Base-by-base conservation (phyloP, 805 yeast genomes). In the Kuraishia borneana region DNA sequence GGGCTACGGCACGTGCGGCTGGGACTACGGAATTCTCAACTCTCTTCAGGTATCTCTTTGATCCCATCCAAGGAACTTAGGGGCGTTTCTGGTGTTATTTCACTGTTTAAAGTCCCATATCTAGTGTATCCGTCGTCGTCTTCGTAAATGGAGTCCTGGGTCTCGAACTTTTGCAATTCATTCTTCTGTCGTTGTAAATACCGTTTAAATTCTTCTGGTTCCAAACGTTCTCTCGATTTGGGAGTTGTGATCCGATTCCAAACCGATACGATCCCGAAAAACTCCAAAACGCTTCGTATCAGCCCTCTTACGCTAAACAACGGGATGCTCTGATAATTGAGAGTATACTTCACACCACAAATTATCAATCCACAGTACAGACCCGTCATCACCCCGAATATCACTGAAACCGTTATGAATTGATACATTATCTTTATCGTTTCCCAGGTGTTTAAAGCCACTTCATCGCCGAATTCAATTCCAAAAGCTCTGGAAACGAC, bases 121-220 rank as follows among this genome's bases (percentile, higher is more conserved):
- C n/a, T n/a, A n/a, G n/a, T n/a, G 18, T 38, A 35, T 7, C 39
- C 41, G 22, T 38, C 41, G 19, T 38, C 41, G 26, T 38, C 41
- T 16, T 38, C 41, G 26, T 38, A 36, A 6, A 38, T 21, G 17
- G 25, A 18, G 28, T 25, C 28, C 13, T 25, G 6, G 28, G 23
- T 10, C 10, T 10, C 23, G 7, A 29, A 26, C 6, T 13, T 26
- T 6, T 10, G 20, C 26, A 10, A n/a, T 7, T 16, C 37, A 25
- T 16, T 29, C 19, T 18, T 19, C 13, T 10, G 14, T 10, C 21
- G 20, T 3, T 23, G 26, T n/a, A 23, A 18, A 20, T 12, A 8
- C 16, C 25, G 18, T 6, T 13, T 34, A 8, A 16, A 29, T 7
- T 14, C 6, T 20, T 17, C 27, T n/a, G n/a, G 18, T 12, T 8